Conservation (phyloP, 495 filamentous ascomycete species). For the Bathelium albidoporum region DNA sequence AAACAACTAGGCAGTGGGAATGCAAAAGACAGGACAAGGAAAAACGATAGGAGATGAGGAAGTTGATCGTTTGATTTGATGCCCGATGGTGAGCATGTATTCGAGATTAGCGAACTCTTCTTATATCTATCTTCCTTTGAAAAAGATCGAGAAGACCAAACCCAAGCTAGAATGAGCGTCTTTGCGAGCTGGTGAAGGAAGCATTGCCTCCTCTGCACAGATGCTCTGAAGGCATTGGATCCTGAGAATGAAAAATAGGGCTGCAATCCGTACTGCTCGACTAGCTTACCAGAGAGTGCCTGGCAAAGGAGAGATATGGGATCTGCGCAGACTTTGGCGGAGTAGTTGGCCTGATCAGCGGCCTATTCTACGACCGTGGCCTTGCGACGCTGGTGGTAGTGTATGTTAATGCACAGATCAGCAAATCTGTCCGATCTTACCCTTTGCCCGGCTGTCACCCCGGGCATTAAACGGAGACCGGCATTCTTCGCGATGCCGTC, state of each 20-base stretch:
- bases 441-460: too few relatives aligned
- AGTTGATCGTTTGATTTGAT: not conserved
- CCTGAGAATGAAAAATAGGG: not conserved
- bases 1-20: too few relatives aligned
- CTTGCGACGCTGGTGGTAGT: not conserved
- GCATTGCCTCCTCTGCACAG: not conserved
- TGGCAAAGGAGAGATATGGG: not conserved
- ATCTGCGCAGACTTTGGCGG: not conserved
- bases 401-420: not conserved
- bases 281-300: not conserved
- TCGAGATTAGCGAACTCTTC: not conserved
- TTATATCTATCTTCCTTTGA: not conserved
- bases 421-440: not conserved
- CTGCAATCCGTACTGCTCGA: not conserved
- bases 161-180: not conserved
- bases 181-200: not conserved
- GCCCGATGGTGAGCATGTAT: not conserved
- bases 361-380: not conserved
- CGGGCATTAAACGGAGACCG: too few relatives aligned
- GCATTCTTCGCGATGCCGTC: too few relatives aligned
- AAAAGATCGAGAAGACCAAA: not conserved
- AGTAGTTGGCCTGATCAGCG: not conserved
- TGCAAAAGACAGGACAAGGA: not conserved
- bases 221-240: not conserved
- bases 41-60: not conserved